A percentile compares a stretch with the other conserved stretches of the same genome.
Evolutionary conservation across 495 filamentous ascomycete genomes (phyloP).

Genomic region (Penicillium cataractarum): DNA sequence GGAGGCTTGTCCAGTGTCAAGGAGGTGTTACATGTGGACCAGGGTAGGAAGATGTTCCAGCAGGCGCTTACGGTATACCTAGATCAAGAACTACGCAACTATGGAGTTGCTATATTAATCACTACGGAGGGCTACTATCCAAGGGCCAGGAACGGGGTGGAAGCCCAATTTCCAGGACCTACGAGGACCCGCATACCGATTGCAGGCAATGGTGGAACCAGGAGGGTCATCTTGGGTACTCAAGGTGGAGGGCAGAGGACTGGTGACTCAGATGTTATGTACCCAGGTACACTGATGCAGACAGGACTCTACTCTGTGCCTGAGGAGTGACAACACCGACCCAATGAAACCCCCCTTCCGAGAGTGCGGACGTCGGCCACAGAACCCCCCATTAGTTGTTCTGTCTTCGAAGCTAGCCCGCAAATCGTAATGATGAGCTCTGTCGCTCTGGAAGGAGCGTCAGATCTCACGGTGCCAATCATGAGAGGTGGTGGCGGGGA

Average conservation of each 20-base stretch:
- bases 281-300: constrained; percentile 12
- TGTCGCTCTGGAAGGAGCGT: constrained; percentile 17
- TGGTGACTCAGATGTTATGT: constrained; percentile 20
- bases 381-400: neutral
- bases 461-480: constrained; percentile 28
- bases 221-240: neutral
- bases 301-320: neutral
- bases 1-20: neutral
- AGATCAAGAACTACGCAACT: neutral
- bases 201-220: constrained; percentile 6
- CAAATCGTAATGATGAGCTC: constrained; percentile 21
- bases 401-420: constrained; percentile 19
- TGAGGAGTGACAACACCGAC: neutral
- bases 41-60: constrained; percentile 15
- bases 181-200: constrained; percentile 9
- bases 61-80: constrained; percentile 11
- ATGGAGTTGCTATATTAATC: no score
- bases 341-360: neutral
- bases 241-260: neutral
- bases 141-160: neutral
- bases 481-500: constrained; percentile 7
- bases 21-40: constrained; percentile 10
- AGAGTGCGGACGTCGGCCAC: neutral
- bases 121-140: no score
- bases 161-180: constrained; percentile 14